Conservation (phyloP, 768 basidiomycete genomes). For the Cystofilobasidium macerans region DNA sequence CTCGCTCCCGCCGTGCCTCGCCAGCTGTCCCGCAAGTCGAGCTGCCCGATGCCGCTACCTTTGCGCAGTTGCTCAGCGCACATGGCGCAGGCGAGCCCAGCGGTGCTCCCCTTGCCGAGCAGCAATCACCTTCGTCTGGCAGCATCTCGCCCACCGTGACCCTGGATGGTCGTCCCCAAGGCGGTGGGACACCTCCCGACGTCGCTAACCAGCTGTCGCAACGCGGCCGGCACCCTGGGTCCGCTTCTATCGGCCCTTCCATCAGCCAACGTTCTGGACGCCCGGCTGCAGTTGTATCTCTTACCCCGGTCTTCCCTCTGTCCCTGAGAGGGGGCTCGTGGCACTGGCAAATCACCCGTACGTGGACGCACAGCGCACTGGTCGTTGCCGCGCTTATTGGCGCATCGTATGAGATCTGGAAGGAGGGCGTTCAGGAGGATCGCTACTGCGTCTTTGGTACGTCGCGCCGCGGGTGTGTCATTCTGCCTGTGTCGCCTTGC, state of each 20-base stretch:
- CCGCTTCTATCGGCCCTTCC: too few species aligned
- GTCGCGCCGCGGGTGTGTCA: not conserved
- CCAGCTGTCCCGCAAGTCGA: not conserved
- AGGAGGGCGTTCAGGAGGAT: slow-evolving; percentile 7
- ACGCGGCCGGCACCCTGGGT: not conserved
- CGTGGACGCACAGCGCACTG: slow-evolving; percentile 5
- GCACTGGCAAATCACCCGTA: slow-evolving; percentile 4
- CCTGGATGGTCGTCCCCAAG: not conserved
- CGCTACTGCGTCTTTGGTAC: slow-evolving; percentile 10
- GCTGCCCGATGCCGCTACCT: not conserved
- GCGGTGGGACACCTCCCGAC: not conserved
- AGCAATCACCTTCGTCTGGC: not conserved
- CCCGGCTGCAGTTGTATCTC: not conserved
- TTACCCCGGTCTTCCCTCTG: slow-evolving; percentile 3
- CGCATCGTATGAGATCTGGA: not conserved
- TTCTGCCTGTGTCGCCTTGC: not conserved
- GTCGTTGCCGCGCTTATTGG: slow-evolving; percentile 8
- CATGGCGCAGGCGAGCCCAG: not conserved
- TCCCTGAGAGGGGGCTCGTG: not conserved
- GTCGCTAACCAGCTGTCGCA: too few species aligned
- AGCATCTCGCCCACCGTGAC: not conserved
- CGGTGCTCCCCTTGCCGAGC: not conserved
- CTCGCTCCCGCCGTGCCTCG: not conserved
- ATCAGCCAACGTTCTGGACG: not conserved
- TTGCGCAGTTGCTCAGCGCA: not conserved